phyloP scores from a whole-genome alignment of 78 protist species.

The Dictyostelium capitatum region DNA sequence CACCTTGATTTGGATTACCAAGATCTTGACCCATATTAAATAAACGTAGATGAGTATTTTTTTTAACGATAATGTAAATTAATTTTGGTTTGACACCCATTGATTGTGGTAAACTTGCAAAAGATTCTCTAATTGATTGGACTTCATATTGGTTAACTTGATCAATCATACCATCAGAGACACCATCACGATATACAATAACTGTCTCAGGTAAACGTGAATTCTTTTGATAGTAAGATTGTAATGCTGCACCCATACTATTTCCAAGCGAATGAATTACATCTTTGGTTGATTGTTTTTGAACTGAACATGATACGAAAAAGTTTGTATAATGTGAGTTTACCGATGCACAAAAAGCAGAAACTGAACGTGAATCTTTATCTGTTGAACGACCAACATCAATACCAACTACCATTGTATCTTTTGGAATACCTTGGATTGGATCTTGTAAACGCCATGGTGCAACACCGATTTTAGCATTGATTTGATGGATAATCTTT shows the following conservation, averaged over 20 bases:
- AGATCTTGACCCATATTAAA: not conserved
- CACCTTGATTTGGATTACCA: slow-evolving; percentile 62
- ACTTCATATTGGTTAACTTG: slow-evolving; percentile 24
- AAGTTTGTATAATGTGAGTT: not conserved
- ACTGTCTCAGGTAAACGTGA: slow-evolving; percentile 41
- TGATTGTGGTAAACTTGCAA: not conserved
- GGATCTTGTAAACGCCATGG: slow-evolving; percentile 35
- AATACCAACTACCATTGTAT: slow-evolving; percentile 68
- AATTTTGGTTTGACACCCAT: slow-evolving; percentile 14
- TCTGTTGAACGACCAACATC: slow-evolving; percentile 73
- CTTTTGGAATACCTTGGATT: not conserved
- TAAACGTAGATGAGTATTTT: slow-evolving; percentile 60
- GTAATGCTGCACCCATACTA: not conserved
- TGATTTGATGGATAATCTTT: not conserved
- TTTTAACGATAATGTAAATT: slow-evolving; percentile 53
- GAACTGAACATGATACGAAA: slow-evolving; percentile 6
- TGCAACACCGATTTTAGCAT: slow-evolving; percentile 25
- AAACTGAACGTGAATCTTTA: slow-evolving; percentile 28
- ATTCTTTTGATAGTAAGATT: slow-evolving; percentile 23
- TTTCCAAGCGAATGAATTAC: slow-evolving; percentile 20
- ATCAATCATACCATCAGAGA: slow-evolving; percentile 80
- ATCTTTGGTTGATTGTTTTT: slow-evolving; percentile 30
- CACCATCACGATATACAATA: slow-evolving; percentile 86
- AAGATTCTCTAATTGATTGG: slow-evolving; percentile 4
- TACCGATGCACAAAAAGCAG: slow-evolving; percentile 36